These are phyloP conservation scores for Solanum hybrid DNA, from an alignment of 305 asterid genomes.

Conservation along the genomic window DNA sequence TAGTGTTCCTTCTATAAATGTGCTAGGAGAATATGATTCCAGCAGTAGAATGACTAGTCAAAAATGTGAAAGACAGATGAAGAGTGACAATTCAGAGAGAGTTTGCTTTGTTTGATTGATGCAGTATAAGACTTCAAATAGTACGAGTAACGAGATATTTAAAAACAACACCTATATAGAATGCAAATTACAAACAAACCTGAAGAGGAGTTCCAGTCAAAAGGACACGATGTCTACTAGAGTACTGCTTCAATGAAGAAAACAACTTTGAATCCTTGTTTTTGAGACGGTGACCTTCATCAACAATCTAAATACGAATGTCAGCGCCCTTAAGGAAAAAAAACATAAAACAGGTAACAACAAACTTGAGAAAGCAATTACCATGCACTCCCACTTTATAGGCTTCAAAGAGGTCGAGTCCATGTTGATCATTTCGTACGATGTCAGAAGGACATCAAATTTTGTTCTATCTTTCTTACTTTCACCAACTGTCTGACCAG, in stretches of 20 bases:
- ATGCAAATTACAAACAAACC: conserved; percentile 34
- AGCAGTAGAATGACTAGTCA: not conserved
- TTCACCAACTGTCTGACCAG: conserved; percentile 50
- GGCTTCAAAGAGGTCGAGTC: conserved; percentile 71
- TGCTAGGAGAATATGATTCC: not conserved
- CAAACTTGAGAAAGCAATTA: conserved; percentile 19
- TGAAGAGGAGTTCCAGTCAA: conserved; percentile 98
- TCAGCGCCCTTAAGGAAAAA: conserved; percentile 13
- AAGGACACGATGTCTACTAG: conserved; percentile 81
- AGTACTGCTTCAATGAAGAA: conserved; percentile 67
- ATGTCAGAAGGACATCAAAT: conserved; percentile 93
- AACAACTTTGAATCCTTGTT: conserved; percentile 94
- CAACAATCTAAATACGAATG: conserved; percentile 73
- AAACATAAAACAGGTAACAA: conserved; percentile 3
- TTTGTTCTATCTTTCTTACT: conserved; percentile 85
- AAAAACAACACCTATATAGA: not conserved
- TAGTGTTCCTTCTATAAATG: not conserved
- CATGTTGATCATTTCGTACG: conserved; percentile 95
- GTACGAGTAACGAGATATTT: not conserved
- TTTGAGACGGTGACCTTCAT: conserved; percentile 97
- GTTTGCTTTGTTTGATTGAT: not conserved
- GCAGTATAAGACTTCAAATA: conserved; percentile 2
- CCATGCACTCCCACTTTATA: conserved; percentile 98
- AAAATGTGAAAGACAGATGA: not conserved
- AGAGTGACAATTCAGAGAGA: not conserved